phyloP scores from a whole-genome alignment of 441 rosid genomes.

The Populus tomentosa region DNA sequence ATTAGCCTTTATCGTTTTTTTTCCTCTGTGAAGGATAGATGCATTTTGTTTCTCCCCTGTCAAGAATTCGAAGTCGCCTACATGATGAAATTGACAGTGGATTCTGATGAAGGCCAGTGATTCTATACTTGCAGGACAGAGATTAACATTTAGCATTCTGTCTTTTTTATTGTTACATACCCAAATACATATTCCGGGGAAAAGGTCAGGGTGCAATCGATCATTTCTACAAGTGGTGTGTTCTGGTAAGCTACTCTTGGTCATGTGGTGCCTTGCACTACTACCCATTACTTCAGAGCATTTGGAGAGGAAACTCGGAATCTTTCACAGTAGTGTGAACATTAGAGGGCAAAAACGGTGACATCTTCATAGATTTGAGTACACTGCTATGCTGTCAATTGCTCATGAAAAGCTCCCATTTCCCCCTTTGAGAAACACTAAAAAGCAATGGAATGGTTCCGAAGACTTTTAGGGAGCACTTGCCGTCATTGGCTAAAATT shows the following conservation, averaged over 20 bases:
- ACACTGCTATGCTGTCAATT: conserved; percentile 26
- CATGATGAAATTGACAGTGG: neutral
- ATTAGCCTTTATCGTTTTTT: neutral
- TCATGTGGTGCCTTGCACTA: neutral
- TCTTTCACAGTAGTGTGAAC: neutral
- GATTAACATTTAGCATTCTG: neutral
- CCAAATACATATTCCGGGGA: neutral
- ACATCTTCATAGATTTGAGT: neutral
- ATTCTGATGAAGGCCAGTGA: neutral
- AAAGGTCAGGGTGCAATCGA: neutral
- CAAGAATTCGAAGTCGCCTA: neutral
- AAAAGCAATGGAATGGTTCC: conserved; percentile 26
- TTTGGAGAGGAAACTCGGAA: neutral
- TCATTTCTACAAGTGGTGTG: neutral
- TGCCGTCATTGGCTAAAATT: conserved; percentile 24
- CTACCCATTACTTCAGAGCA: neutral
- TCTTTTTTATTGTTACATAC: neutral
- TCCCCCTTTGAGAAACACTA: conserved; percentile 12
- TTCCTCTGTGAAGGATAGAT: neutral
- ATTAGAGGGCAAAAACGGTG: neutral
- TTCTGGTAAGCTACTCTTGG: neutral
- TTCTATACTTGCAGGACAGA: neutral
- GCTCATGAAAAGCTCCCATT: conserved; percentile 22
- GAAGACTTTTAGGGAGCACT: conserved; percentile 22
- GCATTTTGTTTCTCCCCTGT: neutral